phyloP scores from a whole-genome alignment of 2,329 filamentous ascomycete genomes.

The Claviceps digitariae region DNA sequence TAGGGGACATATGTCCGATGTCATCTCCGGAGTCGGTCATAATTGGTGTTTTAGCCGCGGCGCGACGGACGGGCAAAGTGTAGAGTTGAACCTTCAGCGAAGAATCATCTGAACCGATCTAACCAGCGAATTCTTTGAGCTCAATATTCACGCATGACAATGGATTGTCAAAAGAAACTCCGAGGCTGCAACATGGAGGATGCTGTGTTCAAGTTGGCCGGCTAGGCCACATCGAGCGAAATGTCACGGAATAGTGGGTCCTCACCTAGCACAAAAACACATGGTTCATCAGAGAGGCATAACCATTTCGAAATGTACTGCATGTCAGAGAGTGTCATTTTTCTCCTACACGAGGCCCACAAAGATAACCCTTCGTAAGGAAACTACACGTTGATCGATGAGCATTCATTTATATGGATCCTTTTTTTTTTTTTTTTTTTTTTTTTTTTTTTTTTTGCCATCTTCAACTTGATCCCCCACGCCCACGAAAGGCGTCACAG shows the following conservation, averaged over 20 bases:
- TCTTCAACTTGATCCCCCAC: background rate
- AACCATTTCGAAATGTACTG: no score
- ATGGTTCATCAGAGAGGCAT: background rate
- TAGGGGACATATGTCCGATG: constrained; percentile 55
- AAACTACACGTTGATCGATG: background rate
- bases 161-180: background rate
- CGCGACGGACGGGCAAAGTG: background rate
- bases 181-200: background rate
- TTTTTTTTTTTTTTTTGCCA: no score
- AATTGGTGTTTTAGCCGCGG: background rate
- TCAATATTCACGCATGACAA: background rate
- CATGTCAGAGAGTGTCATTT: no score
- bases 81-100: background rate
- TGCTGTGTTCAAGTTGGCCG: background rate
- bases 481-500: background rate
- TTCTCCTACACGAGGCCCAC: background rate
- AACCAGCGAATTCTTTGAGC: background rate
- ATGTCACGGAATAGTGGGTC: constrained; percentile 1
- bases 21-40: constrained; percentile 31
- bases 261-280: background rate
- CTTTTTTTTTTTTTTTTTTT: background rate
- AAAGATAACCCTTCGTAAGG: no score
- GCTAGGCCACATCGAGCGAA: background rate
- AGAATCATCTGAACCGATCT: background rate
- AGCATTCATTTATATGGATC: background rate